A percentile compares a stretch with the other conserved stretches of the same genome.
These are phyloP conservation scores for Lasiodiplodia theobromae DNA, from an alignment of 2,329 filamentous ascomycete genomes.

Conservation along the genomic window DNA sequence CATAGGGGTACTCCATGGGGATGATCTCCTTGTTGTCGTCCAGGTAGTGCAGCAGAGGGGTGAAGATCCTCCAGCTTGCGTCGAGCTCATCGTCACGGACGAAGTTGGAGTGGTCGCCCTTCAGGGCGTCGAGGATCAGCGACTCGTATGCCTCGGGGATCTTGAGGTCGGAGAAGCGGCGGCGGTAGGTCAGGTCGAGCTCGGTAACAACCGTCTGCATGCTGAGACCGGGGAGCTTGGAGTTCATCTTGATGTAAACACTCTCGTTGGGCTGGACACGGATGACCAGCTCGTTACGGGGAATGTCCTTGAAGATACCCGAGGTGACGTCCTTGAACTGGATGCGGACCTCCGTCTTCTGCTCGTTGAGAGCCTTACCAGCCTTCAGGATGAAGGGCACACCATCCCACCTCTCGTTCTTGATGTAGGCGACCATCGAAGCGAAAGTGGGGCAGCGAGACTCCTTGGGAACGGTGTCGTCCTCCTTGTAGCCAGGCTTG, in stretches of 20 bases:
- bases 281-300: conserved; percentile 98
- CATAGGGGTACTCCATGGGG: conserved; percentile 99
- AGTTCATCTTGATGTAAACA: conserved; percentile 99
- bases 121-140: conserved; percentile 93
- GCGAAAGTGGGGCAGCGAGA: conserved; percentile 98
- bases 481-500: conserved; percentile 98
- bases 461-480: conserved; percentile 96
- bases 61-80: conserved; percentile 98
- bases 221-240: conserved; percentile 94
- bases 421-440: conserved; percentile 96
- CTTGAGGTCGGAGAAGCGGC: conserved; percentile 98
- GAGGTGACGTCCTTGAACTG: conserved; percentile 99
- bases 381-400: conserved; percentile 99
- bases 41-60: conserved; percentile 94
- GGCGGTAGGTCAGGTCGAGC: conserved; percentile 95
- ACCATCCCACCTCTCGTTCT: conserved; percentile 99
- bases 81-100: conserved; percentile 75
- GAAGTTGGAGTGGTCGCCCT: conserved; percentile 99
- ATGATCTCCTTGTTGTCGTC: conserved; percentile 99
- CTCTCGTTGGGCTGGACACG: conserved; percentile 99
- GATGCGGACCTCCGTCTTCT: conserved; percentile 99
- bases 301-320: conserved; percentile 99
- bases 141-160: conserved; percentile 99
- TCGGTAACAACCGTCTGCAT: conserved; percentile 99
- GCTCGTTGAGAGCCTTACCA: conserved; percentile 97